These are phyloP conservation scores for Dactylonectria estremocensis DNA, from an alignment of 2,329 filamentous ascomycete genomes.

Conservation along the genomic window DNA sequence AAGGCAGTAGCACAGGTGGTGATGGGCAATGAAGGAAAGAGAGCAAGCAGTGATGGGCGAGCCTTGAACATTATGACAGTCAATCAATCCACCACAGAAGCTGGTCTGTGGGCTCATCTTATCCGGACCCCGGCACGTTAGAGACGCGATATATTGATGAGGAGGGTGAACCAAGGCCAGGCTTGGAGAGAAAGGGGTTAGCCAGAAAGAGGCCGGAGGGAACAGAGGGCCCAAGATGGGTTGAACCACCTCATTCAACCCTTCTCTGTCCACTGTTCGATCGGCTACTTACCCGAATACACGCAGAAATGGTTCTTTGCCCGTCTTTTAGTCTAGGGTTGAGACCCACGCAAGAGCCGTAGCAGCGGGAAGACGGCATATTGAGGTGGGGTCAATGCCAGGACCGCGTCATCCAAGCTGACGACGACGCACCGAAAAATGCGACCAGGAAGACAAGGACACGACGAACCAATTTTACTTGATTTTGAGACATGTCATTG, in stretches of 20 bases:
- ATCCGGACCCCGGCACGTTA: background rate
- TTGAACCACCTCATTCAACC: background rate
- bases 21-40: background rate
- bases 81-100: background rate
- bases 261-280: background rate
- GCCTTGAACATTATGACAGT: background rate
- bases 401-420: constrained; percentile 31
- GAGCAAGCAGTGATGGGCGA: background rate
- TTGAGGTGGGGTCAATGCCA: constrained; percentile 14
- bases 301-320: background rate
- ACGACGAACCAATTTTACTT: constrained; percentile 2
- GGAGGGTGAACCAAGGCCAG: background rate
- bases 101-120: background rate
- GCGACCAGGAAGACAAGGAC: background rate
- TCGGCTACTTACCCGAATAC: background rate
- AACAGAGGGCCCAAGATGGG: background rate
- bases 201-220: background rate
- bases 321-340: background rate
- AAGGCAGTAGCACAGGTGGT: background rate
- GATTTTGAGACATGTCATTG: no score
- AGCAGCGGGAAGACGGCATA: constrained; percentile 26
- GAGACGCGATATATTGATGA: background rate
- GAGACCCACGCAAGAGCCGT: constrained; percentile 3
- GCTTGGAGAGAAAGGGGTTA: background rate
- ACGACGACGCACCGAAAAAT: constrained; percentile 19